Conservation (phyloP, 306 rosid genomes). For the Castanea mollissima region DNA sequence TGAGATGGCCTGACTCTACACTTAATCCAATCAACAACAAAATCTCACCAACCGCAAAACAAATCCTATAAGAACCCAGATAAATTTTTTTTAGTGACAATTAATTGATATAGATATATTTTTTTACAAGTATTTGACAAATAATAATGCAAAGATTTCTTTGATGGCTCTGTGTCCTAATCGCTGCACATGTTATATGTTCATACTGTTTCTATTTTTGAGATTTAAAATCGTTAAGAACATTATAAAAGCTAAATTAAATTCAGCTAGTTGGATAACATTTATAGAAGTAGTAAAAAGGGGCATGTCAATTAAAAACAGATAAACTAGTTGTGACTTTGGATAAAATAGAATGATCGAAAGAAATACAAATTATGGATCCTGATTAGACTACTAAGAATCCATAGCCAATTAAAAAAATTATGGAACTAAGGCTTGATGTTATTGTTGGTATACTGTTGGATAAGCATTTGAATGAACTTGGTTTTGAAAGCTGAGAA, state of each 20-base stretch:
- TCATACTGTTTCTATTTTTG: background rate
- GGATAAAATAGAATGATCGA: no score
- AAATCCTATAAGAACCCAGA: slow-evolving; percentile 49
- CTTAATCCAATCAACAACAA: slow-evolving; percentile 65
- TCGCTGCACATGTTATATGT: background rate
- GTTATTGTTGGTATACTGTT: background rate
- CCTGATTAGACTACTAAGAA: no score
- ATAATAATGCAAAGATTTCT: no score
- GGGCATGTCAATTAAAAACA: no score
- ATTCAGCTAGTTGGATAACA: no score
- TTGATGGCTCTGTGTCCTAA: background rate
- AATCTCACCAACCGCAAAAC: slow-evolving; percentile 86
- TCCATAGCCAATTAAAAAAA: no score
- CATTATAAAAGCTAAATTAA: no score
- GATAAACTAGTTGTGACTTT: no score
- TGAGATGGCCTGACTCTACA: slow-evolving; percentile 83
- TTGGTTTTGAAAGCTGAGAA: background rate
- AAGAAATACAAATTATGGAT: no score
- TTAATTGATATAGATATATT: background rate
- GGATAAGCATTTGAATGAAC: background rate
- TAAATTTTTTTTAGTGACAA: background rate
- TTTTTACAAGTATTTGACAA: no score
- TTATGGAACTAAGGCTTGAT: no score
- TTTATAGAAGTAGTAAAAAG: no score
- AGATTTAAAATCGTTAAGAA: background rate